Evolutionary conservation across 306 rosid species (phyloP).

Genomic region (Lathyrus sativus): DNA sequence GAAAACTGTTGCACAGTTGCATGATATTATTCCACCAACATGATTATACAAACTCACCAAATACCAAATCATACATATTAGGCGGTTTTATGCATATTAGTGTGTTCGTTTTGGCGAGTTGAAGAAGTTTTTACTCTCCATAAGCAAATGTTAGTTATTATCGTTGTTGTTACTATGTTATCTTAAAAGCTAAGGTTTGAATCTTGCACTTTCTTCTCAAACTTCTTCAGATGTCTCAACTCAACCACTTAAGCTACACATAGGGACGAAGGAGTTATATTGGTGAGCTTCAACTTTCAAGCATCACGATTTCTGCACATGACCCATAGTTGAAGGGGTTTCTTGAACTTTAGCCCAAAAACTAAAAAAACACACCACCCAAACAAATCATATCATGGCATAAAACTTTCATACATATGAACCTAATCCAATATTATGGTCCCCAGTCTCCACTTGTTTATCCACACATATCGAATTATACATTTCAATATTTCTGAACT

Average conservation of each 20-base stretch:
- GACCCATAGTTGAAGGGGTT: not conserved
- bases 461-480: not conserved
- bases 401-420: conserved; percentile 2
- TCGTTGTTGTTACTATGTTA: too few species aligned
- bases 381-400: conserved; percentile 19
- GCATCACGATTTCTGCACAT: not conserved
- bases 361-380: not conserved
- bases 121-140: not conserved
- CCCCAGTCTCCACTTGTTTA: conserved; percentile 4
- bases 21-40: not conserved
- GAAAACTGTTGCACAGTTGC: conserved; percentile 16
- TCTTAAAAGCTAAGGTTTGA: not conserved
- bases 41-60: not conserved
- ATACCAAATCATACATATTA: not conserved
- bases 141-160: too few species aligned
- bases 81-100: not conserved
- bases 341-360: conserved; percentile 16
- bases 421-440: not conserved
- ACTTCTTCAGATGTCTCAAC: not conserved
- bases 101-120: not conserved
- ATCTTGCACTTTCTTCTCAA: not conserved
- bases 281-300: conserved; percentile 2
- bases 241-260: not conserved
- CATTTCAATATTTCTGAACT: conserved; percentile 5
- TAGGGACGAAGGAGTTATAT: not conserved